Base-by-base conservation (phyloP, 352 stramenopile genomes). In the Phytophthora nicotianae region DNA sequence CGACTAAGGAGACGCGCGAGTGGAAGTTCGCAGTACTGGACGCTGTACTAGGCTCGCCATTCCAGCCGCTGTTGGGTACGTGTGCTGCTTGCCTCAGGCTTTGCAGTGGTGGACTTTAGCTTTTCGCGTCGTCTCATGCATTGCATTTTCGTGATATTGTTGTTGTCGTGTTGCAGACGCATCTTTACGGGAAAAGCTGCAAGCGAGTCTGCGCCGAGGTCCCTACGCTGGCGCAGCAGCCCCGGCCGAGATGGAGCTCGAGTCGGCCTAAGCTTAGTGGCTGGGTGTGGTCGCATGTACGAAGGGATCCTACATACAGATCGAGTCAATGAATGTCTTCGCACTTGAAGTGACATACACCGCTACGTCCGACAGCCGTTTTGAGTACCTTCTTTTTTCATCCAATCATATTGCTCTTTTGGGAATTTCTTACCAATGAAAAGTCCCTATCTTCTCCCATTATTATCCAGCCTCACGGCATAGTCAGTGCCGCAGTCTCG, bases 1-100 rank as follows among this genome's bases (percentile, higher is more conserved):
- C 86, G 21, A 93, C 79, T 21, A 96, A 95, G 49, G 73, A 89
- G 49, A 90, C 83, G 21, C 81, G 86, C 60, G 88, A 96, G 70
- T 96, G 88, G 88, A 96, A 96, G 63, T 96, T 96, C 63, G 83
- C 88, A 7, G 70, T 96, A 50, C 73, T 91, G n/a, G 88, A 95
- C 40, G 81, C 83, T 20, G 51, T 94, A 9, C 19, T 94, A 13
- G 79, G 72, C 10, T 94, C 85, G n/a, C 81, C 73, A 13, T 93
- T 88, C 50, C 64, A 77, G 51, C 48, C 67, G 26, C 62, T 78
- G n/a, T 59, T 95, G 20, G 79, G 81, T 89, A 62, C 61, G 79
- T 73, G 20, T 52, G 21, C 24, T 17, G 20, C 23, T 57, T 60
- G 19, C 33, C 29, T 23, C 20, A 50, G 8, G 17, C 37, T 63